These are phyloP conservation scores for Cyberlindnera galapagoensis DNA, from an alignment of 805 yeast genomes.

Conservation along the genomic window DNA sequence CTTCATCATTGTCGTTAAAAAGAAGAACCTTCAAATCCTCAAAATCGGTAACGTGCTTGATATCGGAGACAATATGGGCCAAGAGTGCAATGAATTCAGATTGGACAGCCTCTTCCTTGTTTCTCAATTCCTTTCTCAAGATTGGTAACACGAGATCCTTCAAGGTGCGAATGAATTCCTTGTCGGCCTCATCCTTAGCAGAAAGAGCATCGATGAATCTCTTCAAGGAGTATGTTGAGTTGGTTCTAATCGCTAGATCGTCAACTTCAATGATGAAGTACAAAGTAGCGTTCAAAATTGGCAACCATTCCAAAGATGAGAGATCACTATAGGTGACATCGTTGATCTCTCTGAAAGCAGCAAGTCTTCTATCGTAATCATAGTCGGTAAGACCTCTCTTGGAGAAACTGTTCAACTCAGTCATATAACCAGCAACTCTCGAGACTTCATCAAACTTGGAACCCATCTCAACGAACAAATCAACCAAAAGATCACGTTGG, in stretches of 20 bases:
- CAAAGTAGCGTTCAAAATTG: conserved; percentile 61
- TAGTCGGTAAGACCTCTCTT: conserved; percentile 57
- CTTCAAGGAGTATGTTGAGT: conserved; percentile 58
- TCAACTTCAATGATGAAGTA: conserved; percentile 69
- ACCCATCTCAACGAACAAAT: conserved; percentile 56
- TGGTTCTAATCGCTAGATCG: conserved; percentile 75
- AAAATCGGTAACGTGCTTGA: conserved; percentile 42
- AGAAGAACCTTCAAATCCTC: conserved; percentile 61
- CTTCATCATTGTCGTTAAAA: conserved; percentile 69
- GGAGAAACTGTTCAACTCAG: conserved; percentile 67
- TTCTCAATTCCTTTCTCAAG: conserved; percentile 61
- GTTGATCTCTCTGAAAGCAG: conserved; percentile 59
- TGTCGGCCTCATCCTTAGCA: conserved; percentile 19
- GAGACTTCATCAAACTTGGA: conserved; percentile 36
- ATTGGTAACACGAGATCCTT: conserved; percentile 56
- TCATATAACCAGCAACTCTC: conserved; percentile 45
- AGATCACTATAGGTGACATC: conserved; percentile 43
- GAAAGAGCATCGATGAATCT: conserved; percentile 52
- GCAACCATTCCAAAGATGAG: conserved; percentile 65
- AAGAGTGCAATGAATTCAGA: conserved; percentile 65
- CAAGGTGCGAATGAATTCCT: conserved; percentile 34
- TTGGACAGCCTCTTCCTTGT: conserved; percentile 52
- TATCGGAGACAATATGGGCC: conserved; percentile 49
- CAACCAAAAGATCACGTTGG: conserved; percentile 57
- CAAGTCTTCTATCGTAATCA: conserved; percentile 70